Evolutionary conservation across 176 grass and related monocot species (phyloP).

Genomic region (Oryza glaberrima): DNA sequence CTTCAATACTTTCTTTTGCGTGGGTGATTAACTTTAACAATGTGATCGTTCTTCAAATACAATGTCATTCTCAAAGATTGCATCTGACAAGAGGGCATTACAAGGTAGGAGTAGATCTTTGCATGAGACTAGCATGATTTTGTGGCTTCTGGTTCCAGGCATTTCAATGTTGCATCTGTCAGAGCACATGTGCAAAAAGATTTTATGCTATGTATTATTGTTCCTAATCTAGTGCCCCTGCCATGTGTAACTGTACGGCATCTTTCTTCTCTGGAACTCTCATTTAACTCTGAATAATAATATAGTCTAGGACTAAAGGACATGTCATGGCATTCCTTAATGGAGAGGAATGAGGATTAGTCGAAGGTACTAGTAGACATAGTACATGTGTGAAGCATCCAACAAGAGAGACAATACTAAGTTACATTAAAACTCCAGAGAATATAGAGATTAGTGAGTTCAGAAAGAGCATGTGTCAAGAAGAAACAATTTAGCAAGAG

Average conservation of each 20-base stretch:
- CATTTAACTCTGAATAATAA: background rate
- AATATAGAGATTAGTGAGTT: background rate
- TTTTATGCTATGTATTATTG: background rate
- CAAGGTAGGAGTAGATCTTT: background rate
- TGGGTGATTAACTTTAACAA: background rate
- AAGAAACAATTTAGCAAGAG: background rate
- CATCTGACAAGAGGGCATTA: background rate
- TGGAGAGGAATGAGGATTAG: background rate
- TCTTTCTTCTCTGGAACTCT: conserved; percentile 6
- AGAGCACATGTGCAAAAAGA: conserved; percentile 19
- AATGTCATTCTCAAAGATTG: background rate
- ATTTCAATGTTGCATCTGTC: background rate
- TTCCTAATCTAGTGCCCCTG: background rate
- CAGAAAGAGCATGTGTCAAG: conserved; percentile 8
- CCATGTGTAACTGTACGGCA: conserved; percentile 32
- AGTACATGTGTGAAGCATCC: conserved; percentile 16
- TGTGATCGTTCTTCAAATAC: background rate
- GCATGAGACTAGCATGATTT: background rate
- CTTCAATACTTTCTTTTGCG: no score
- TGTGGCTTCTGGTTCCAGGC: background rate
- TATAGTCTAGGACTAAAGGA: background rate
- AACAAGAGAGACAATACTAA: background rate
- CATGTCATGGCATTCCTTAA: background rate
- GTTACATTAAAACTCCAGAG: background rate
- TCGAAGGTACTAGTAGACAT: background rate